phyloP scores from a whole-genome alignment of 2,329 filamentous ascomycete genomes.

The Sporothrix euskadiensis region DNA sequence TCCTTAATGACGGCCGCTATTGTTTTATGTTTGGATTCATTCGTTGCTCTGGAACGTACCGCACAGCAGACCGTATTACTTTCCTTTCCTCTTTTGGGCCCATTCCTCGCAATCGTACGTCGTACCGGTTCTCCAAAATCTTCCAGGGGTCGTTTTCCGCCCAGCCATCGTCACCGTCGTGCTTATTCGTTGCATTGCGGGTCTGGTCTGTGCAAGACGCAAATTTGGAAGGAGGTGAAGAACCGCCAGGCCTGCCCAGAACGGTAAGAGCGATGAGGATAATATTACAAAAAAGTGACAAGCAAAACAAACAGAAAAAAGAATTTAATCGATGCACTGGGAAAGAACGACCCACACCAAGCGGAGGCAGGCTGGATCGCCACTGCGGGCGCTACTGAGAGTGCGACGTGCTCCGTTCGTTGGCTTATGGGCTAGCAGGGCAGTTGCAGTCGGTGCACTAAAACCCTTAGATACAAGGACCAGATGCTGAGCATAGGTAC shows the following conservation, averaged over 20 bases:
- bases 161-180: constrained; percentile 8
- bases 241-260: neutral
- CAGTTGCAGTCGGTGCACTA: neutral
- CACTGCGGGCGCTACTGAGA: constrained; percentile 19
- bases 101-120: neutral
- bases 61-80: neutral
- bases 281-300: neutral
- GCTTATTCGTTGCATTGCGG: neutral
- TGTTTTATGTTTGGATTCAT: neutral
- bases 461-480: neutral
- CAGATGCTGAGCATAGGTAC: neutral
- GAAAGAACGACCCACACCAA: neutral
- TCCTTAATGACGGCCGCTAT: neutral
- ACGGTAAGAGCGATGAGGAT: neutral
- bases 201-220: neutral
- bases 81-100: neutral
- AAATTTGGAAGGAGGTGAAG: constrained; percentile 7
- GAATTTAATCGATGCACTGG: neutral
- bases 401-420: constrained; percentile 2
- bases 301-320: neutral
- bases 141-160: neutral
- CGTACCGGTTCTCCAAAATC: neutral
- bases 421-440: neutral
- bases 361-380: constrained; percentile 11
- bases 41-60: neutral